Base-by-base conservation (phyloP, 2,329 filamentous ascomycete species). In the Alternaria triticimaculans region DNA sequence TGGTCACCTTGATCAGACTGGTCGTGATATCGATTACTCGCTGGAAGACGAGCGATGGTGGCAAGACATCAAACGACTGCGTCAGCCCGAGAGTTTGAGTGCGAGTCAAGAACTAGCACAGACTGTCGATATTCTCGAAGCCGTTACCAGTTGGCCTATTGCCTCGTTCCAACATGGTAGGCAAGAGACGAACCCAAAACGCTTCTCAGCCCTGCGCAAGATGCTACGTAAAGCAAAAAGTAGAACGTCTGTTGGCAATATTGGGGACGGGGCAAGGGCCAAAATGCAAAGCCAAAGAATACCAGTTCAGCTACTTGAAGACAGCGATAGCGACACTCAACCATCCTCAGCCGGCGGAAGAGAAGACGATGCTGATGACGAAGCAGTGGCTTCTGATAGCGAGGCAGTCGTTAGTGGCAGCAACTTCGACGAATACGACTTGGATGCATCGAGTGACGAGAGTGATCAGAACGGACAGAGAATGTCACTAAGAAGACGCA, bases 31-130 rank as follows among this genome's bases (percentile, higher is more conserved):
- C 14, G 86, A 93, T 63, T 85, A 88, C 21, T 85, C 89, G 5
- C 80, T 97, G 14, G 86, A 87, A 67, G 87, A 89, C 10, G 90
- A 96, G 72, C 87, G 90, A 30, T 97, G 93, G 93, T 97, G 93
- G 93, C 86, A 90, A 53, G 90, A 94, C 45, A 82, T 96, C 5
- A 88, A 90, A 69, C 84, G 81, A 46, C 69, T 83, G 66, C 80
- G 83, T 64, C 76, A 72, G 46, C 76, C 77, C 15, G 72, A 72
- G 3, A 66, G 71, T 14, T 64, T 80, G 56, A 82, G 76, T 48
- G 78, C 80, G 12, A 78, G 76, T n/a, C 81, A 85, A 65, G 81
- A 84, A 59, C 62, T 84, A 15, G 77, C 80, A n/a, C 78, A 83
- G 30, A 79, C 84, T 28, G 79, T 80, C 15, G 81, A 80, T 44